phyloP scores from a whole-genome alignment of 345 rosid genomes.

The Populus ilicifolia region DNA sequence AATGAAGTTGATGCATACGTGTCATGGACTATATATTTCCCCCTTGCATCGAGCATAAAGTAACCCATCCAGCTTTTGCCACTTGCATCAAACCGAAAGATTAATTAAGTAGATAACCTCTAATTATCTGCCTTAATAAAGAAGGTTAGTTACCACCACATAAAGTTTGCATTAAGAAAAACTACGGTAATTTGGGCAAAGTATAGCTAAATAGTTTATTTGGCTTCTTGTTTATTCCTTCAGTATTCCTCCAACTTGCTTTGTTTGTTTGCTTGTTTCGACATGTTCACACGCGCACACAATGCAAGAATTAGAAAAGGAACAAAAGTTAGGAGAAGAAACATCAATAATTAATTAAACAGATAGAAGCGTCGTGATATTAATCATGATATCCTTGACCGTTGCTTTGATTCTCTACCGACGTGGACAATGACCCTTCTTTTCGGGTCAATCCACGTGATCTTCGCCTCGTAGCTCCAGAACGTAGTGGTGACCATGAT shows the following conservation, averaged over 20 bases:
- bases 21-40: background rate
- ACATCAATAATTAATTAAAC: background rate
- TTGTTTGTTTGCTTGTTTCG: background rate
- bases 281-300: background rate
- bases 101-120: background rate
- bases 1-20: slow-evolving; percentile 12
- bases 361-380: background rate
- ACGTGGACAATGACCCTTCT: slow-evolving; percentile 29
- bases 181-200: background rate
- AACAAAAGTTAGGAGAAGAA: no score
- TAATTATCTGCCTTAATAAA: background rate
- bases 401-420: slow-evolving; percentile 21
- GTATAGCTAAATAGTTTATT: background rate
- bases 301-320: background rate
- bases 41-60: background rate
- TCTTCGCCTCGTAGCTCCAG: no score
- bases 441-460: slow-evolving; percentile 41
- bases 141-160: background rate
- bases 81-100: background rate
- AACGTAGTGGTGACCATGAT: no score
- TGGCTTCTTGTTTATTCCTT: background rate
- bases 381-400: slow-evolving; percentile 12
- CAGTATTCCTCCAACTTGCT: background rate
- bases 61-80: background rate
- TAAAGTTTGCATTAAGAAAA: background rate